A percentile compares a stretch with the other conserved stretches of the same genome.
Conservation (phyloP, 2,329 filamentous ascomycete species). For the Penicillium sp. region DNA sequence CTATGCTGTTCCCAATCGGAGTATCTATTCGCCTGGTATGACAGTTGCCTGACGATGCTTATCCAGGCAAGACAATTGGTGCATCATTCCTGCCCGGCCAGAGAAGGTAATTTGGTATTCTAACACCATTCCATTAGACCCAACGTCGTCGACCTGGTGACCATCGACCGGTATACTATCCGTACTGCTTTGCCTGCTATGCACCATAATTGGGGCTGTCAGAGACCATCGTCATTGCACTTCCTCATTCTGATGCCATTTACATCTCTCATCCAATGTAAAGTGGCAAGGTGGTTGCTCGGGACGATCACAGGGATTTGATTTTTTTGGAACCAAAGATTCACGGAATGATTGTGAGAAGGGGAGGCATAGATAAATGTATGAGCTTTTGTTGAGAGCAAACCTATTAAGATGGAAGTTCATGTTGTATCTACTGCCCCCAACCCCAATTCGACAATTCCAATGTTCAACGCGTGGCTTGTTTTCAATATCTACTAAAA, state of each 20-base stretch:
- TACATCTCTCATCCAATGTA: background rate
- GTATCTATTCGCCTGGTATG: background rate
- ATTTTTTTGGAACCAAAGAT: background rate
- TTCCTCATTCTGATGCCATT: background rate
- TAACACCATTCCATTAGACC: background rate
- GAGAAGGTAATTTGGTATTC: no score
- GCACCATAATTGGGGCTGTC: fast-evolving
- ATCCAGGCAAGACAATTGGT: background rate
- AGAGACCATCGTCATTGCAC: background rate
- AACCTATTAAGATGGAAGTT: background rate
- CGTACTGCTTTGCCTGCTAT: background rate
- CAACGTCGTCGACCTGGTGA: background rate
- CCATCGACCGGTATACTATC: background rate
- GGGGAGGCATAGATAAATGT: no score
- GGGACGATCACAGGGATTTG: background rate
- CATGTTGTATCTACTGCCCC: background rate
- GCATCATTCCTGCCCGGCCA: background rate
- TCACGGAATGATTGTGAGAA: no score
- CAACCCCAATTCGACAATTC: background rate
- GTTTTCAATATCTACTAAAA: background rate
- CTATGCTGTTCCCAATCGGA: background rate
- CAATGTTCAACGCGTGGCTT: background rate
- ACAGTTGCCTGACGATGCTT: background rate
- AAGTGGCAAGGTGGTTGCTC: background rate
- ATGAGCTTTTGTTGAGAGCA: no score